A percentile compares a stretch with the other conserved stretches of the same genome.
Conservation (phyloP, 2,329 filamentous ascomycete genomes). For the Fusarium humuli region DNA sequence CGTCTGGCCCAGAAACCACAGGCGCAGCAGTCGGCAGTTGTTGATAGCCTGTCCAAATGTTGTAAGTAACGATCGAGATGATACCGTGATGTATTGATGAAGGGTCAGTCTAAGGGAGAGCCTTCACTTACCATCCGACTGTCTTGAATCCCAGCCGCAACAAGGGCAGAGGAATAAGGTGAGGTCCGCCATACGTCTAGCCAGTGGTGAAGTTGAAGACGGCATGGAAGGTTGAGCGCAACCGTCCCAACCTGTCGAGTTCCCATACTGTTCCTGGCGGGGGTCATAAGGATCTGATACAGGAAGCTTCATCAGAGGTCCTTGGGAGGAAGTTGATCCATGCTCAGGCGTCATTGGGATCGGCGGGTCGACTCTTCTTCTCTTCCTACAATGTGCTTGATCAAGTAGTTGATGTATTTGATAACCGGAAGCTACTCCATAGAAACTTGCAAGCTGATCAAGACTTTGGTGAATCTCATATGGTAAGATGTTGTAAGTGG, state of each 20-base stretch:
- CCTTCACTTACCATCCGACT: conserved; percentile 49
- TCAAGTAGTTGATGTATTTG: conserved; percentile 47
- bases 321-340: conserved; percentile 42
- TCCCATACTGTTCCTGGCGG: conserved; percentile 38
- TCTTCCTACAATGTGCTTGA: conserved; percentile 48
- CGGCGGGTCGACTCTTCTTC: conserved; percentile 48
- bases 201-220: conserved; percentile 44
- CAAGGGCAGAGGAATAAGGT: conserved; percentile 48
- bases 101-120: not conserved
- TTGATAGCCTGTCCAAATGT: conserved; percentile 51
- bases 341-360: conserved; percentile 49
- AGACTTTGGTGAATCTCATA: conserved; percentile 45
- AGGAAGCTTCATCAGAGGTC: conserved; percentile 50
- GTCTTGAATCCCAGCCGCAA: conserved; percentile 47
- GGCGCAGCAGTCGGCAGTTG: conserved; percentile 44
- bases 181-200: conserved; percentile 48
- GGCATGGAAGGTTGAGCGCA: conserved; percentile 40
- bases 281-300: conserved; percentile 38
- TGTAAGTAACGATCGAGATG: conserved; percentile 26
- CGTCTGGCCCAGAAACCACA: conserved; percentile 47
- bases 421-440: conserved; percentile 49
- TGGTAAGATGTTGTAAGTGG: conserved; percentile 43
- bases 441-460: conserved; percentile 47
- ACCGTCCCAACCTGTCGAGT: conserved; percentile 40
- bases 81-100: not conserved